phyloP scores from a whole-genome alignment of 2,329 filamentous ascomycete genomes.

The Endoconidiophora laricicola region DNA sequence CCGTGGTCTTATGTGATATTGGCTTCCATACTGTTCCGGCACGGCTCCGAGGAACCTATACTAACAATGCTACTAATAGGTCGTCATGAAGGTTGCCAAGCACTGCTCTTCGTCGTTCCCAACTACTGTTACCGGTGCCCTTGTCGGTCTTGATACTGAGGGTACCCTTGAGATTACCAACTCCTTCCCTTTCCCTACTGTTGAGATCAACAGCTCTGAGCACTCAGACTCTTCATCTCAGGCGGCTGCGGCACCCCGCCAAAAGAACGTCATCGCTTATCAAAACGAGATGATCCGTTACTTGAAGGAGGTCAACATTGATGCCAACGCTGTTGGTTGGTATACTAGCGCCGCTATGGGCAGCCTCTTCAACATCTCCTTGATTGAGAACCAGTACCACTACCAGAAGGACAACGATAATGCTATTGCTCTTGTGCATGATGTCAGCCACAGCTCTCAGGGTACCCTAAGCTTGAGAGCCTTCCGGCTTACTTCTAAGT shows the following conservation, averaged over 20 bases:
- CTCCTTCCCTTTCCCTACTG: conserved; percentile 78
- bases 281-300: conserved; percentile 96
- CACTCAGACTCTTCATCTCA: conserved; percentile 59
- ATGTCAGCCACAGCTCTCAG: conserved; percentile 87
- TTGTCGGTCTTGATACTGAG: conserved; percentile 84
- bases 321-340: conserved; percentile 96
- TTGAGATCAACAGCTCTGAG: conserved; percentile 53
- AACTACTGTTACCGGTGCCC: conserved; percentile 71
- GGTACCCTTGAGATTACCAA: conserved; percentile 81
- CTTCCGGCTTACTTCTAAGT: conserved; percentile 72
- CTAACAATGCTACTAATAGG: conserved; percentile 30
- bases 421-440: conserved; percentile 80
- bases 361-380: conserved; percentile 88
- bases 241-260: conserved; percentile 75
- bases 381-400: conserved; percentile 95
- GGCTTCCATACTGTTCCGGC: background rate
- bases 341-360: conserved; percentile 98
- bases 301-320: conserved; percentile 91
- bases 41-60: background rate
- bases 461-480: conserved; percentile 79
- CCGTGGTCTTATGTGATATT: background rate
- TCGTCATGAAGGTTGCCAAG: conserved; percentile 96
- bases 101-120: conserved; percentile 81
- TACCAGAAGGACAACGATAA: conserved; percentile 92
- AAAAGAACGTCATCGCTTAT: conserved; percentile 77